A percentile compares a stretch with the other conserved stretches of the same genome.
Conservation (phyloP, 139 green algal species). For the Coccomyxa sp. region DNA sequence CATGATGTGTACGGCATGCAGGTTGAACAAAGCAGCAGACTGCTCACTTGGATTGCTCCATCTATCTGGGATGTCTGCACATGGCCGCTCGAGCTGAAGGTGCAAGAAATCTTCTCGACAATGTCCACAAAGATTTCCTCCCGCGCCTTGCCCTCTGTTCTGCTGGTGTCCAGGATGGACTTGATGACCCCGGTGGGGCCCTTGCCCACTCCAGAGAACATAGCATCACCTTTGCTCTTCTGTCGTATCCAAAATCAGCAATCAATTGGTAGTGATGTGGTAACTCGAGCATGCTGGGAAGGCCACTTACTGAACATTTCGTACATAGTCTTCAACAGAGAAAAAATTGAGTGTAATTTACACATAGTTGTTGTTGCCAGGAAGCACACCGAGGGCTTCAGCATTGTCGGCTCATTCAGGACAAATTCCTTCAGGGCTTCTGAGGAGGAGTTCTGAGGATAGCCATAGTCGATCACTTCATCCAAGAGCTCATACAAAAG, state of each 20-base stretch:
- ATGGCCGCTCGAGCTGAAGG: constrained; percentile 83
- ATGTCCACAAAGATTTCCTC: constrained; percentile 99
- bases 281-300: background rate
- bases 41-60: constrained; percentile 71
- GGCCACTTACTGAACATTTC: background rate
- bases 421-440: constrained; percentile 91
- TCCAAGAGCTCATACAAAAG: constrained; percentile 98
- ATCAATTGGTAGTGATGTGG: background rate
- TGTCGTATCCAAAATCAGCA: constrained; percentile 3
- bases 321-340: no score
- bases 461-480: constrained; percentile 86
- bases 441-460: constrained; percentile 83
- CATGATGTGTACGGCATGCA: background rate
- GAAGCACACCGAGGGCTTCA: constrained; percentile 22
- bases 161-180: constrained; percentile 74
- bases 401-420: constrained; percentile 81
- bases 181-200: constrained; percentile 85
- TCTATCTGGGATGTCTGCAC: constrained; percentile 80
- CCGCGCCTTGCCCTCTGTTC: constrained; percentile 51
- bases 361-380: background rate
- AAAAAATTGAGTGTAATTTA: no score
- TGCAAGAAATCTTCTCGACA: constrained; percentile 89
- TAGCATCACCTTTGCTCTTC: background rate
- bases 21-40: background rate
- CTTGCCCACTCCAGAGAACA: constrained; percentile 41